Evolutionary conservation across 2,329 filamentous ascomycete species (phyloP).

Genomic region (Colletotrichum tropicicola): DNA sequence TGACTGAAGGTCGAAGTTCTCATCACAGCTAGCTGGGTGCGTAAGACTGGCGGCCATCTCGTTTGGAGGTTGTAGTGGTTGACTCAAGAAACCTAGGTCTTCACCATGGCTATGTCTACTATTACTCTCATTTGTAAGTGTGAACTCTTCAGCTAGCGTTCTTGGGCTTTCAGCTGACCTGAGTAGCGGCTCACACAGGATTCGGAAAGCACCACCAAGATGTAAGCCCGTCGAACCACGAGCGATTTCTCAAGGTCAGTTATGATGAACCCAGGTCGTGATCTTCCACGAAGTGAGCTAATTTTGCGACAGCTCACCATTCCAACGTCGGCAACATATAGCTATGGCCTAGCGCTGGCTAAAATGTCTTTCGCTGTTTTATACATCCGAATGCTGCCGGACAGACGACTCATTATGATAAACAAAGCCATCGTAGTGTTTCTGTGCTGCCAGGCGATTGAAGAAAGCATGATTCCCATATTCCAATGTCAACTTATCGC

Average conservation of each 20-base stretch:
- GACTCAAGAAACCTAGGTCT: neutral
- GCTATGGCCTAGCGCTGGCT: slow-evolving; percentile 38
- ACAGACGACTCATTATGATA: slow-evolving; percentile 34
- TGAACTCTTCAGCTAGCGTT: neutral
- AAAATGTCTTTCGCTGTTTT: slow-evolving; percentile 43
- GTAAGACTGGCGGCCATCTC: neutral
- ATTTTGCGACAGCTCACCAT: slow-evolving; percentile 16
- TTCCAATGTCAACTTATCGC: slow-evolving; percentile 38
- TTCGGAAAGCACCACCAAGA: slow-evolving; percentile 5
- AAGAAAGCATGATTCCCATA: slow-evolving; percentile 39
- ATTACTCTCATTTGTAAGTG: neutral
- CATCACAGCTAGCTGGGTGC: slow-evolving; percentile 7
- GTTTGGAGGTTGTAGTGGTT: neutral
- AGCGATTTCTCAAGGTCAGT: slow-evolving; percentile 1
- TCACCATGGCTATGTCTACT: slow-evolving; percentile 7
- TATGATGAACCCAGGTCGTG: too few relatives aligned
- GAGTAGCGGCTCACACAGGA: slow-evolving; percentile 1
- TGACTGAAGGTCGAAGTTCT: neutral
- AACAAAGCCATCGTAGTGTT: slow-evolving; percentile 41
- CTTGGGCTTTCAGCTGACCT: too few relatives aligned
- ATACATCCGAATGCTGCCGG: slow-evolving; percentile 41
- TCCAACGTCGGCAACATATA: slow-evolving; percentile 39
- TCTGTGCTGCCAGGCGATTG: slow-evolving; percentile 38
- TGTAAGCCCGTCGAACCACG: neutral
- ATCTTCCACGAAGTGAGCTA: too few relatives aligned